A percentile compares a stretch with the other conserved stretches of the same genome.
These are phyloP conservation scores for Fusarium sp. DNA, from an alignment of 2,329 filamentous ascomycete species.

Conservation along the genomic window DNA sequence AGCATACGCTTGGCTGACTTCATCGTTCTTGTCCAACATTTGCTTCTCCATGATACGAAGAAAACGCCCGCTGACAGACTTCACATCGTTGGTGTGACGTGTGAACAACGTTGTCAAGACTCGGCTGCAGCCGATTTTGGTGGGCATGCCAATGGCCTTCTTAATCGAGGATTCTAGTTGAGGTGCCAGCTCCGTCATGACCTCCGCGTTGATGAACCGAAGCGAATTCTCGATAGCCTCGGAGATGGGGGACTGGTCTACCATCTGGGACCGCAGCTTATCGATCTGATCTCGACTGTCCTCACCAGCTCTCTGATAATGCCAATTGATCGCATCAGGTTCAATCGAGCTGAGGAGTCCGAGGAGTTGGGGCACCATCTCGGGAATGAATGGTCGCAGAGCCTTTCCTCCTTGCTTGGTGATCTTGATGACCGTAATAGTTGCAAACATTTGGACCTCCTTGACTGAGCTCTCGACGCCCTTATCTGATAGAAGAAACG, in stretches of 20 bases:
- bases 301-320: slow-evolving; percentile 90
- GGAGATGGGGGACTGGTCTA: slow-evolving; percentile 88
- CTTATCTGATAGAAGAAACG: slow-evolving; percentile 89
- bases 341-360: slow-evolving; percentile 88
- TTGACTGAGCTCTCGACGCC: slow-evolving; percentile 90
- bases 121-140: slow-evolving; percentile 90
- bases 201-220: slow-evolving; percentile 80
- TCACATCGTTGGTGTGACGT: slow-evolving; percentile 79
- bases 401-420: slow-evolving; percentile 88
- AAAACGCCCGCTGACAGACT: slow-evolving; percentile 79
- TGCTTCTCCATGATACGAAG: slow-evolving; percentile 83
- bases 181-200: slow-evolving; percentile 80
- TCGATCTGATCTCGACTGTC: slow-evolving; percentile 91
- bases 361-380: slow-evolving; percentile 84
- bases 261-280: slow-evolving; percentile 82
- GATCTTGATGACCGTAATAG: slow-evolving; percentile 86
- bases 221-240: slow-evolving; percentile 92
- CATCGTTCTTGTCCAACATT: slow-evolving; percentile 91
- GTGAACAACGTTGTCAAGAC: slow-evolving; percentile 88
- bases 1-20: slow-evolving; percentile 90
- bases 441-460: slow-evolving; percentile 87
- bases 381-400: slow-evolving; percentile 83
- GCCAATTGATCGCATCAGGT: slow-evolving; percentile 88
- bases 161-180: slow-evolving; percentile 84
- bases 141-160: slow-evolving; percentile 88